These are phyloP conservation scores for Flaveria brownii DNA, from an alignment of 129 eudicot genomes.

Conservation along the genomic window DNA sequence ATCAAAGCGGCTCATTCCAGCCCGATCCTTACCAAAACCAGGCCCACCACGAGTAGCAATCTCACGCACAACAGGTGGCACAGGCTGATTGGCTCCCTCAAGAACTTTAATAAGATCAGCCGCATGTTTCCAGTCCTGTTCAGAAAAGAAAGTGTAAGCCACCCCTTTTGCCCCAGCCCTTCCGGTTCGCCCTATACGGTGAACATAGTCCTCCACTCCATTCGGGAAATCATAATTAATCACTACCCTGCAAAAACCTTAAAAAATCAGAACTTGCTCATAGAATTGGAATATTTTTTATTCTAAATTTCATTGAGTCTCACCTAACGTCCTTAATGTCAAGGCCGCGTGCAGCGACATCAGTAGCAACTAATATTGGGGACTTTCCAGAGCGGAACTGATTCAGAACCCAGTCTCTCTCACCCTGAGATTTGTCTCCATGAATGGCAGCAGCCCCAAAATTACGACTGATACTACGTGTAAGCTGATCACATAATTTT, in stretches of 20 bases:
- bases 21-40: constrained; percentile 62
- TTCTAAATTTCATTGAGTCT: background rate
- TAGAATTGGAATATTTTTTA: background rate
- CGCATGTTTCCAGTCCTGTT: constrained; percentile 92
- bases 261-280: background rate
- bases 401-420: constrained; percentile 82
- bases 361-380: constrained; percentile 90
- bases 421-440: constrained; percentile 89
- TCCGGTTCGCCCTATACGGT: constrained; percentile 93
- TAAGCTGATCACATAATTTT: constrained; percentile 75
- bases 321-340: constrained; percentile 88
- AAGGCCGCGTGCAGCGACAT: constrained; percentile 96
- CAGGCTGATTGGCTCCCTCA: constrained; percentile 92
- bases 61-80: constrained; percentile 69
- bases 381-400: constrained; percentile 78
- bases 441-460: constrained; percentile 97
- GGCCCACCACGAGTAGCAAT: constrained; percentile 92
- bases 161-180: constrained; percentile 98
- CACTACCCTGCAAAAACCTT: constrained; percentile 61
- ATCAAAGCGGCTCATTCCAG: constrained; percentile 58
- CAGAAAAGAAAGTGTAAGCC: constrained; percentile 80
- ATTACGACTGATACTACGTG: constrained; percentile 71
- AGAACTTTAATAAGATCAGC: constrained; percentile 73
- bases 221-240: constrained; percentile 91
- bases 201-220: constrained; percentile 93